Conservation (phyloP, 2,329 filamentous ascomycete genomes). For the Calycina herbarum region DNA sequence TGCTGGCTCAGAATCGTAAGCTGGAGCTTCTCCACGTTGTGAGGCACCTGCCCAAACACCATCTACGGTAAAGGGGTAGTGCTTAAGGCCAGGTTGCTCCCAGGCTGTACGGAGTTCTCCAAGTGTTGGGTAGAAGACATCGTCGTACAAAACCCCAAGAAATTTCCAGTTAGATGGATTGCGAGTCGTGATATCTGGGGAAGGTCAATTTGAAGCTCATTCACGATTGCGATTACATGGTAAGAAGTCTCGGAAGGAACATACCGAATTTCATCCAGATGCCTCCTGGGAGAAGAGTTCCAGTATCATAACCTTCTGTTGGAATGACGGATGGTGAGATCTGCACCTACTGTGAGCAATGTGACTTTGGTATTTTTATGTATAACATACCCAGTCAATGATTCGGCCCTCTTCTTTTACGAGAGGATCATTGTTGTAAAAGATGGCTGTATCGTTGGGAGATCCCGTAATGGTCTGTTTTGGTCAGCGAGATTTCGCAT, state of each 20-base stretch:
- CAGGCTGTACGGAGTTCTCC: constrained; percentile 47
- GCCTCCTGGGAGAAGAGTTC: constrained; percentile 5
- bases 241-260: constrained; percentile 48
- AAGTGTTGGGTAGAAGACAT: constrained; percentile 51
- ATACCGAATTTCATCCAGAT: constrained; percentile 33
- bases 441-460: constrained; percentile 43
- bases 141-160: constrained; percentile 55
- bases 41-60: constrained; percentile 25
- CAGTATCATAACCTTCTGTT: not conserved
- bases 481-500: not conserved
- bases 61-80: constrained; percentile 18
- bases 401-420: not conserved
- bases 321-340: not conserved
- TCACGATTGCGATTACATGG: constrained; percentile 36
- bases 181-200: constrained; percentile 48
- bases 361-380: not conserved
- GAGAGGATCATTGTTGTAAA: not conserved
- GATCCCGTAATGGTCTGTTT: not conserved
- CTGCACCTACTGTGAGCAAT: not conserved
- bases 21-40: constrained; percentile 13
- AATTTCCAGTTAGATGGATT: constrained; percentile 52
- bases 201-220: constrained; percentile 21
- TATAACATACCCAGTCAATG: not conserved
- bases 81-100: constrained; percentile 21
- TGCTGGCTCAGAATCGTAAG: constrained; percentile 17